These are phyloP conservation scores for Stemphylium vesicarium DNA, from an alignment of 2,329 filamentous ascomycete species.

Conservation along the genomic window DNA sequence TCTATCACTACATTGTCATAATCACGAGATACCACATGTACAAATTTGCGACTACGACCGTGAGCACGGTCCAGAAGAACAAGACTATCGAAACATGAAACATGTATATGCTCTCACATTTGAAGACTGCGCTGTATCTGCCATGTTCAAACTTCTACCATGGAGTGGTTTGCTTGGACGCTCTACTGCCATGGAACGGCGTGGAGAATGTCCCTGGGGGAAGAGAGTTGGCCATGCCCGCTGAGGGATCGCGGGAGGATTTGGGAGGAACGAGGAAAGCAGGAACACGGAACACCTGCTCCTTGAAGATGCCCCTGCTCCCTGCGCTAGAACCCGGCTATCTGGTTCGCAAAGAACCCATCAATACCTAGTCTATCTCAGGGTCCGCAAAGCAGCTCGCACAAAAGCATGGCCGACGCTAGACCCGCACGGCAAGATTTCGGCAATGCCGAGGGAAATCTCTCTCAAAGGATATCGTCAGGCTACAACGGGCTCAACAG, in stretches of 20 bases:
- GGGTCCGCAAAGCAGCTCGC: slow-evolving; percentile 2
- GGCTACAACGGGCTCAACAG: neutral
- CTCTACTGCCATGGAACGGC: neutral
- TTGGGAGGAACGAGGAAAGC: slow-evolving; percentile 12
- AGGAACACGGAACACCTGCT: slow-evolving; percentile 16
- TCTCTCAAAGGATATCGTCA: neutral
- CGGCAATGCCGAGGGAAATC: slow-evolving; percentile 9
- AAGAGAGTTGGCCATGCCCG: slow-evolving; percentile 2
- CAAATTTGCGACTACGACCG: neutral
- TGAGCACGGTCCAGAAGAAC: neutral
- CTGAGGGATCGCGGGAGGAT: slow-evolving; percentile 18
- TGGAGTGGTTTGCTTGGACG: neutral
- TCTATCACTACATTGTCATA: neutral
- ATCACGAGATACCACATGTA: neutral
- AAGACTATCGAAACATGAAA: neutral
- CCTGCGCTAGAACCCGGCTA: slow-evolving; percentile 5
- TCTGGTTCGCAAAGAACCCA: slow-evolving; percentile 10
- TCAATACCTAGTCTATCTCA: neutral
- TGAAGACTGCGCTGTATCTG: too few relatives aligned
- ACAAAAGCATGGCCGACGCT: slow-evolving; percentile 1
- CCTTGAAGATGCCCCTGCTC: slow-evolving; percentile 8
- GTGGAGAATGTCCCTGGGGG: neutral
- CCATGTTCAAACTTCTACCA: neutral
- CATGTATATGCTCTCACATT: neutral
- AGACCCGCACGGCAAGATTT: slow-evolving; percentile 7